These are phyloP conservation scores for Salix purpurea DNA, from an alignment of 345 rosid genomes.

Conservation along the genomic window DNA sequence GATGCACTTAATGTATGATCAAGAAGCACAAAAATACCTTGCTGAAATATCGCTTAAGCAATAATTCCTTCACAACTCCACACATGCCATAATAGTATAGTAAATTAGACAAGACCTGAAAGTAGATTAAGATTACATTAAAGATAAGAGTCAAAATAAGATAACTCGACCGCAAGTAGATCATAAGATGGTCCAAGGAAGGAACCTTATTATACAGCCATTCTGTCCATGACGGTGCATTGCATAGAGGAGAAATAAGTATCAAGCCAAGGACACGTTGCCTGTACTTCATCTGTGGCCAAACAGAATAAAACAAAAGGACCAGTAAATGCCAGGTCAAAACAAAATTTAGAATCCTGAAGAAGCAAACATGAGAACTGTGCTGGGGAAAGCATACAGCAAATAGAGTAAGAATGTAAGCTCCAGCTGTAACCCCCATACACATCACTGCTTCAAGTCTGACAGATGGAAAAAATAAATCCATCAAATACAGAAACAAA, in stretches of 20 bases:
- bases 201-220: conserved; percentile 84
- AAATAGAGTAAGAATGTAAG: conserved; percentile 82
- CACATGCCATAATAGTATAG: conserved; percentile 93
- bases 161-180: background rate
- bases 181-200: conserved; percentile 16
- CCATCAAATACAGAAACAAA: background rate
- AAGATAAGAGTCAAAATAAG: background rate
- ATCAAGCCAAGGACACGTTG: conserved; percentile 85
- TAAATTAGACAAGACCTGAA: conserved; percentile 78
- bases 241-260: conserved; percentile 92
- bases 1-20: conserved; percentile 6
- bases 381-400: conserved; percentile 56
- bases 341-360: background rate
- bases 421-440: conserved; percentile 98
- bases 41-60: conserved; percentile 84
- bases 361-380: background rate
- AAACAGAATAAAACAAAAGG: conserved; percentile 4
- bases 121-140: conserved; percentile 7
- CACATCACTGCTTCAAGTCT: conserved; percentile 98
- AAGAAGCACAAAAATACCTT: conserved; percentile 49
- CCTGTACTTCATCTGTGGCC: conserved; percentile 80
- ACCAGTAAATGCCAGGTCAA: conserved; percentile 1
- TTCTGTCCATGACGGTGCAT: conserved; percentile 84
- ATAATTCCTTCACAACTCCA: conserved; percentile 80
- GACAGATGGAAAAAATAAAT: conserved; percentile 9